These are phyloP conservation scores for Lentinula detonsa DNA, from an alignment of 768 basidiomycete genomes.

Conservation along the genomic window DNA sequence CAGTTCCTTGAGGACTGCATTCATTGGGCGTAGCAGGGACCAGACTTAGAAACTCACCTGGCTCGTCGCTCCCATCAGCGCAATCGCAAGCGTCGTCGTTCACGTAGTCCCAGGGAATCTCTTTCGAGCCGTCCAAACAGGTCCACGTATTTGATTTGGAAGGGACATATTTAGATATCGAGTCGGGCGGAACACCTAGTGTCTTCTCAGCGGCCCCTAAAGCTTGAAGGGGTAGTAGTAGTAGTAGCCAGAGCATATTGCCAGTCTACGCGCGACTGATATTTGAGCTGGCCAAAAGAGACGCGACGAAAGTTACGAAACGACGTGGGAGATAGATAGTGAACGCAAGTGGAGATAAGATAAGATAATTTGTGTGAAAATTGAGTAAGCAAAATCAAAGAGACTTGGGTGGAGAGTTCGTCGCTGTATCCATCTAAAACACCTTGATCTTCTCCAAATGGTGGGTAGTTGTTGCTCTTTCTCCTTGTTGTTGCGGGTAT, in stretches of 20 bases:
- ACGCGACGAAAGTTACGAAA: not conserved
- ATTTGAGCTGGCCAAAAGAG: not conserved
- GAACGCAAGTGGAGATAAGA: not conserved
- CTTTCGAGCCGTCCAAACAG: conserved; percentile 76
- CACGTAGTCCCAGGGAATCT: conserved; percentile 73
- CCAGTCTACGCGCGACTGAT: not conserved
- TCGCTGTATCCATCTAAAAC: not conserved
- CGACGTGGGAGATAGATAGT: not conserved
- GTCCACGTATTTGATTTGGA: conserved; percentile 55
- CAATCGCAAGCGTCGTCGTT: conserved; percentile 98
- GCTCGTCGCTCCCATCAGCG: conserved; percentile 91
- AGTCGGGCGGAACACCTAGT: conserved; percentile 50
- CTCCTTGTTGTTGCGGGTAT: not conserved
- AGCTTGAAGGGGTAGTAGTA: not conserved
- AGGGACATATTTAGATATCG: conserved; percentile 52
- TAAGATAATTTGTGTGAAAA: not conserved
- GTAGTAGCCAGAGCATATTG: not conserved
- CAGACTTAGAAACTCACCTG: conserved; percentile 42
- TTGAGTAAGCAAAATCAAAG: not conserved
- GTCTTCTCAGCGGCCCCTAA: conserved; percentile 38
- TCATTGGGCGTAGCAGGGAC: not conserved
- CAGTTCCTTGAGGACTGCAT: conserved; percentile 53
- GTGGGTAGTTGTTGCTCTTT: not conserved
- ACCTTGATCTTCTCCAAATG: not conserved
- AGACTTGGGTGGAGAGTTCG: not conserved